Base-by-base conservation (phyloP, 2,329 filamentous ascomycete genomes). In the Apiospora kogelbergensis region DNA sequence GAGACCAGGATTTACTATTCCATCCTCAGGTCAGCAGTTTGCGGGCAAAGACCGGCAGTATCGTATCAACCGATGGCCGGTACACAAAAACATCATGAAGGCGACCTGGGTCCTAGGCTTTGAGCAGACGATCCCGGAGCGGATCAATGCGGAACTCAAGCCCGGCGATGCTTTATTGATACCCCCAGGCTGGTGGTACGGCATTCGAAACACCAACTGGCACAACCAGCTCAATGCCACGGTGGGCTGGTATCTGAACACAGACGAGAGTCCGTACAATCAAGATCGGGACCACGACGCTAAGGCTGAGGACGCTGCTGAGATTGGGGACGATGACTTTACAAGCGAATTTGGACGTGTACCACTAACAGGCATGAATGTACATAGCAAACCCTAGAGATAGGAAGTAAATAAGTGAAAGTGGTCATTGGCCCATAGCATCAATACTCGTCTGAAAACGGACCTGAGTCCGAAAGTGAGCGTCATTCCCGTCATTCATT, bases 131-230 rank as follows among this genome's bases (percentile, higher is more conserved):
- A 67, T 72, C 5, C 2, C 64, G 7, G 57, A 67, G 5, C 66
- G 68, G 9, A 37, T 68, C 0, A 66, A 72, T 15, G 70, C 68
- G 22, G 53, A 53, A 1, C 40, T 72, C 22, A 44, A 40, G 69
- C 45, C 46, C 10, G 65, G 65, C 44, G 42, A 66, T 3, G 44
- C 37, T 2, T n/a, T 72, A 30, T 24, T 72, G 9, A 67, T 72
- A n/a, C 71, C 71, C 2, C n/a, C 64, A 7, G 71, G 69, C 20
- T 72, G 71, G 71, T 71, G 64, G 68, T 71, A 70, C 37, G 66
- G 65, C 2, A 44, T 70, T 11, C 67, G 71, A 17, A 69, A 68
- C 48, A 71, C 70, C 20, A 71, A 70, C 17, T 57, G 69, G 41
- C 63, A 41, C 17, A 44, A 70, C 9, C 33, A 72, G 64, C 64